Base-by-base conservation (phyloP, 768 basidiomycete species). In the Cystobasidium ongulense region DNA sequence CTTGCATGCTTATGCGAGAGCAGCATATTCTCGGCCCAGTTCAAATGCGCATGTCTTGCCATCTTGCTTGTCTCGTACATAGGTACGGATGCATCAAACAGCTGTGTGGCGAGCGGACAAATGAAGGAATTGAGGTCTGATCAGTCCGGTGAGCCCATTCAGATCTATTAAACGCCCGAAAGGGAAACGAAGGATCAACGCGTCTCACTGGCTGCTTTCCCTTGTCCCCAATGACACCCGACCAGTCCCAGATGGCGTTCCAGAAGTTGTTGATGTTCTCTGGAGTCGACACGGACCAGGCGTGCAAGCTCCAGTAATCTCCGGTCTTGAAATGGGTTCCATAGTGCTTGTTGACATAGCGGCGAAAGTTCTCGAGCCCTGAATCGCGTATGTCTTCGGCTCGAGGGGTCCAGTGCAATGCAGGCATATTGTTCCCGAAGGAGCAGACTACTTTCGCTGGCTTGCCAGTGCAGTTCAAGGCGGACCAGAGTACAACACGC, bases 21-120 rank as follows among this genome's bases (percentile, higher is more conserved):
- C 23, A 79, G 76, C 72, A 75, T 73, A 61, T 78, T 78, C 75
- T 78, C 73, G 3, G 73, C 73, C 73, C 73, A 74, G 52, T 74
- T 74, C 11, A 74, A 52, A 2, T 29, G 35, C 17, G 67, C 73
- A 38, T 68, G 43, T 15, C 21, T 10, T 18, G 50, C 38, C 31
- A 36, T 29, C n/a, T 74, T 54, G 17, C 38, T 41, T 11, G 67
- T 74, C 5, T 70, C 73, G 33, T 72, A 53, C 67, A 74, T 68
- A 4, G 73, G 73, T 11, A 18, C 1, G 10, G 73, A n/a, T 10
- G 41, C 29, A 38, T 74, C 73, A 41, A 72, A 71, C n/a, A 73
- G 72, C 72, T 73, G 59, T 35, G 66, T 11, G 27, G 21, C 15
- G 15, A n/a, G 25, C 11, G 57, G 57, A 13, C 15, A n/a, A n/a